Base-by-base conservation (phyloP, 805 yeast species). In the Wickerhamomyces subpelliculosus region DNA sequence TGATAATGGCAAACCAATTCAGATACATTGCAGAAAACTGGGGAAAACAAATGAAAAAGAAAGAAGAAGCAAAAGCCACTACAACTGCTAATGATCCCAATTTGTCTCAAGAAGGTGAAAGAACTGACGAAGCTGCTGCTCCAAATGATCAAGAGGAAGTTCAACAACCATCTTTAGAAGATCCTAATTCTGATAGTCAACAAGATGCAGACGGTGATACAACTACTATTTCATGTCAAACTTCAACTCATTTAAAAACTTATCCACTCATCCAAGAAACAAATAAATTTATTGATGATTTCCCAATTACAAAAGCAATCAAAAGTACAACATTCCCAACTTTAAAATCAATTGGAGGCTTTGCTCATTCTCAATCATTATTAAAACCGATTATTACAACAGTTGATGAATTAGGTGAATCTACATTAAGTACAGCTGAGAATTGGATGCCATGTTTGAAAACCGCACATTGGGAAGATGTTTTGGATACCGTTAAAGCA, bases 351-450 rank as follows among this genome's bases (percentile, higher is more conserved):
- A 49, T 56, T 10, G 38, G 49, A 11, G 51, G 52, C 21, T 62
- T 63, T 27, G 48, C 53, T 27, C 48, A 57, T 9, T 54, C 59
- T 26, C 60, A 60, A 37, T 47, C 60, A 16, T 59, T 73, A 12
- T 36, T 51, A 36, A 61, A 68, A 38, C 73, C 76, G 17, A 63
- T 73, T 6, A 57, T 75, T 31, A 53, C 57, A 34, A 59, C 65
- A 32, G 67, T 71, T 19, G 84, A 84, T 57, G 67, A 64, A 37
- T 56, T 64, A 23, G 68, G 80, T n/a, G 81, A 83, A 47, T 49
- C 62, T 23, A 61, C 74, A n/a, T 72, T 88, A 48, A 56, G 54
- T 40, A 54, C 65, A 26, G 62, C 86, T 31, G 96, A 88, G 50
- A 55, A 58, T 42, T 54, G 61, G 30, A 62, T 75, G 17, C 95